A percentile compares a stretch with the other conserved stretches of the same genome.
Conservation (phyloP, 225 moss, liverwort and hornwort genomes). For the Climacium dendroides region DNA sequence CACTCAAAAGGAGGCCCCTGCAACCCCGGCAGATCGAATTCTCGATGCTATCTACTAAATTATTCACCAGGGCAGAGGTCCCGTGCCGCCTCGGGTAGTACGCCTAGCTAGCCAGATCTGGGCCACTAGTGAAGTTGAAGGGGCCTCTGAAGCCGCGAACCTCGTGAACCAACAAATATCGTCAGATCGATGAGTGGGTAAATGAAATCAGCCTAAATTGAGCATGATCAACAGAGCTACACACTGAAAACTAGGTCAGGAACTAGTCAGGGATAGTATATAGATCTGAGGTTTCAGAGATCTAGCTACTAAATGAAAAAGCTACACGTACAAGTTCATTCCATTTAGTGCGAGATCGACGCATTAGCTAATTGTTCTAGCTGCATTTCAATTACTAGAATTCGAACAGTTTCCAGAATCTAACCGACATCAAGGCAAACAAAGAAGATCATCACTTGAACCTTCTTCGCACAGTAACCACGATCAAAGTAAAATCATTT, state of each 20-base stretch:
- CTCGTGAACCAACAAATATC: not conserved
- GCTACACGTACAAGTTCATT: not conserved
- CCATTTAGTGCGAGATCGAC: not conserved
- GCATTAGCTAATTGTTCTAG: not conserved
- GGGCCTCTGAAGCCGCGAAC: not conserved
- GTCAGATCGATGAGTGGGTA: not conserved
- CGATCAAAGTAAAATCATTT: not conserved
- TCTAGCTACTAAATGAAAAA: not conserved
- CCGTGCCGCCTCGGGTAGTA: not conserved
- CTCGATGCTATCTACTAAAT: not conserved
- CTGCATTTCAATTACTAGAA: not conserved
- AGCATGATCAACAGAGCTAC: not conserved
- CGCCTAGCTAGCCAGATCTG: not conserved
- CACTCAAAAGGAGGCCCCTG: not conserved
- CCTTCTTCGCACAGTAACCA: not conserved
- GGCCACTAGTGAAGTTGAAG: not conserved
- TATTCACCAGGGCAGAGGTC: not conserved
- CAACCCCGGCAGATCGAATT: not conserved
- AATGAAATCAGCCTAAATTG: not conserved
- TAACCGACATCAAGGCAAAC: not conserved
- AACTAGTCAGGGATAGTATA: not conserved
- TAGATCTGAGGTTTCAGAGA: not conserved
- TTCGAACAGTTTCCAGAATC: not conserved
- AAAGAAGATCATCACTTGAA: not conserved
- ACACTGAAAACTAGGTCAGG: not conserved